Conservation (phyloP, 2,329 filamentous ascomycete genomes). For the Ceratocystis cubensis region DNA sequence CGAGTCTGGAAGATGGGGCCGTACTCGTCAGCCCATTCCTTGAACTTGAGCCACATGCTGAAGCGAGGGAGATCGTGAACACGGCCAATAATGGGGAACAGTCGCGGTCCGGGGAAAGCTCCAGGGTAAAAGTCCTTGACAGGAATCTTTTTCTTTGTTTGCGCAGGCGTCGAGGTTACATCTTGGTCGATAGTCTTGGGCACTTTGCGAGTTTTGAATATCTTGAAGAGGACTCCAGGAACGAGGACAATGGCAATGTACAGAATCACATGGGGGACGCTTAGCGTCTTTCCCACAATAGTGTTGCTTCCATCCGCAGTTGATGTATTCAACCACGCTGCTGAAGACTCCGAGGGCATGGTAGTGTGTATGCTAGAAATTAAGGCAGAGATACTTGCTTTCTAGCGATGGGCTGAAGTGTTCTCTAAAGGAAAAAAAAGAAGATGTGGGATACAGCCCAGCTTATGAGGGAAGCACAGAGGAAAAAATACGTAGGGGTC, state of each 20-base stretch:
- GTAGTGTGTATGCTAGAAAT: not conserved
- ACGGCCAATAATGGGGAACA: constrained; percentile 37
- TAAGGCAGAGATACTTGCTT: not conserved
- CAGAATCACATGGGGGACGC: constrained; percentile 31
- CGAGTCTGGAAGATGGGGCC: constrained; percentile 36
- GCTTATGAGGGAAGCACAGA: not conserved
- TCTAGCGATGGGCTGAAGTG: not conserved
- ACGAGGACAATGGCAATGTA: constrained; percentile 33
- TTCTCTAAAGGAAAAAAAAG: not conserved
- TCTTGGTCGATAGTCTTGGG: constrained; percentile 24
- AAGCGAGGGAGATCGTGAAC: constrained; percentile 38
- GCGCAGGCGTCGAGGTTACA: not conserved
- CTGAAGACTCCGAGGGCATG: constrained; percentile 19
- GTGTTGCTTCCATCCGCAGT: not conserved
- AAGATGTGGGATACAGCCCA: not conserved
- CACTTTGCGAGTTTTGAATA: constrained; percentile 29
- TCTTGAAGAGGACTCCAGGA: constrained; percentile 34
- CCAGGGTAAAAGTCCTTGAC: constrained; percentile 25
- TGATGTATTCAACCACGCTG: constrained; percentile 17
- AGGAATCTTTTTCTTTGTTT: constrained; percentile 8
- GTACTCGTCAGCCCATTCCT: constrained; percentile 34
- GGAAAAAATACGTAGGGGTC: not conserved
- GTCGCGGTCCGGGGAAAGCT: constrained; percentile 35
- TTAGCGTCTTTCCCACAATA: constrained; percentile 29
- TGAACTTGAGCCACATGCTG: constrained; percentile 39